These are phyloP conservation scores for Brasenia schreberi DNA, from an alignment of 164 flowering plant species.

Conservation along the genomic window DNA sequence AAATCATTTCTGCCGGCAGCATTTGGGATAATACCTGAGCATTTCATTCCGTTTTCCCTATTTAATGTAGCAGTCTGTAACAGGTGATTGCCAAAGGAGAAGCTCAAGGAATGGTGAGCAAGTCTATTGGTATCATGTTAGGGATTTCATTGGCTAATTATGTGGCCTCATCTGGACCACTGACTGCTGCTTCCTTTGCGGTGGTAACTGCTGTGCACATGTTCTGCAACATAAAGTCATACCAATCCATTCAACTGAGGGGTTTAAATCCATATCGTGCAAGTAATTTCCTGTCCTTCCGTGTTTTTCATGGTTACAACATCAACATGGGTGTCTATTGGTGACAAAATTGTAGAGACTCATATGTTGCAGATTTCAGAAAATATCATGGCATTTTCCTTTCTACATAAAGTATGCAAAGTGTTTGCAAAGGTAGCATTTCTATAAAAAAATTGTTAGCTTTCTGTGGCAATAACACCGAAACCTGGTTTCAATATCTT, in stretches of 20 bases:
- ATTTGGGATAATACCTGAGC: not conserved
- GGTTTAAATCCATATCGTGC: slow-evolving; percentile 98
- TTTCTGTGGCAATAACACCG: too few relatives aligned
- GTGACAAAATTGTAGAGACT: too few relatives aligned
- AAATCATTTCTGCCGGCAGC: not conserved
- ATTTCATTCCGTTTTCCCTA: not conserved
- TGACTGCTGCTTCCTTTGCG: slow-evolving; percentile 62
- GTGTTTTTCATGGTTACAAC: not conserved
- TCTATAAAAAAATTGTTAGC: too few relatives aligned
- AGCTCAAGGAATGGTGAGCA: slow-evolving; percentile 99
- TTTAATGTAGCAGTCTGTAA: slow-evolving; percentile 2
- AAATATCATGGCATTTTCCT: too few relatives aligned
- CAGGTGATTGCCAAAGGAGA: slow-evolving; percentile 99
- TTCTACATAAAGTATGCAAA: too few relatives aligned
- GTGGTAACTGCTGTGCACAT: slow-evolving; percentile 80
- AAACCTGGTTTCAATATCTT: too few relatives aligned
- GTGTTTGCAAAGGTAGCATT: too few relatives aligned
- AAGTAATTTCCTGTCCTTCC: slow-evolving; percentile 33
- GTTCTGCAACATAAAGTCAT: slow-evolving; percentile 95
- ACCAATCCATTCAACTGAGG: slow-evolving; percentile 75
- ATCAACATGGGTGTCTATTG: too few relatives aligned
- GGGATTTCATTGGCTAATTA: slow-evolving; percentile 74
- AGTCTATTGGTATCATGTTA: slow-evolving; percentile 70
- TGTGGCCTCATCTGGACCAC: slow-evolving; percentile 59
- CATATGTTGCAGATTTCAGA: too few relatives aligned